Percentiles rank a stretch among this genome's conserved stretches.
Conservation (phyloP, 345 rosid species). For the Salix udensis region DNA sequence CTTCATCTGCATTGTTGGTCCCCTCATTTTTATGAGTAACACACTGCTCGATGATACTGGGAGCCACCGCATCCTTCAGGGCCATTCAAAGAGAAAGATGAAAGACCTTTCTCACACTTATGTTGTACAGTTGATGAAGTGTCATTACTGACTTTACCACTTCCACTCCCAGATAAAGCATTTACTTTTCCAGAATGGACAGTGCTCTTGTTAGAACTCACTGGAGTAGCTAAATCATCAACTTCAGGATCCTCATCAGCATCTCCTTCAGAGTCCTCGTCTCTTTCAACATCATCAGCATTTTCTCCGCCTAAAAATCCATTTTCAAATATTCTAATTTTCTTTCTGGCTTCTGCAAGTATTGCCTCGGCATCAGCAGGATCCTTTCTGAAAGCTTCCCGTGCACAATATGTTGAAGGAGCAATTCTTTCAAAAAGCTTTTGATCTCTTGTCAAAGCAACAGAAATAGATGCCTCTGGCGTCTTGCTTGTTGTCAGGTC, state of each 20-base stretch:
- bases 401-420: constrained; percentile 95
- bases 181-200: constrained; percentile 39
- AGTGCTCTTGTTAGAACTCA: constrained; percentile 40
- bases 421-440: constrained; percentile 99
- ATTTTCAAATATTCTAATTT: constrained; percentile 85
- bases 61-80: constrained; percentile 34
- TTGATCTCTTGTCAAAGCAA: constrained; percentile 96
- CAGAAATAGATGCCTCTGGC: constrained; percentile 99
- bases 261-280: constrained; percentile 85
- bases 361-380: constrained; percentile 90
- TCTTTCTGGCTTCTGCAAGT: constrained; percentile 85
- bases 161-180: constrained; percentile 43
- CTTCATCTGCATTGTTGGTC: constrained; percentile 37
- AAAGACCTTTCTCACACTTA: constrained; percentile 41
- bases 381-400: constrained; percentile 87
- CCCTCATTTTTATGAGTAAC: constrained; percentile 34
- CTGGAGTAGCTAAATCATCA: constrained; percentile 66
- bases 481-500: constrained; percentile 97
- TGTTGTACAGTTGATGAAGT: constrained; percentile 30
- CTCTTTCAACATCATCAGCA: constrained; percentile 81
- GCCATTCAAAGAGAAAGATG: constrained; percentile 39
- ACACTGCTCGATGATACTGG: constrained; percentile 31
- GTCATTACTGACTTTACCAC: constrained; percentile 32
- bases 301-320: constrained; percentile 80
- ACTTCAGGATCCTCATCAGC: constrained; percentile 94